Evolutionary conservation across 768 basidiomycete species (phyloP).

Genomic region (Suillus alpinus): DNA sequence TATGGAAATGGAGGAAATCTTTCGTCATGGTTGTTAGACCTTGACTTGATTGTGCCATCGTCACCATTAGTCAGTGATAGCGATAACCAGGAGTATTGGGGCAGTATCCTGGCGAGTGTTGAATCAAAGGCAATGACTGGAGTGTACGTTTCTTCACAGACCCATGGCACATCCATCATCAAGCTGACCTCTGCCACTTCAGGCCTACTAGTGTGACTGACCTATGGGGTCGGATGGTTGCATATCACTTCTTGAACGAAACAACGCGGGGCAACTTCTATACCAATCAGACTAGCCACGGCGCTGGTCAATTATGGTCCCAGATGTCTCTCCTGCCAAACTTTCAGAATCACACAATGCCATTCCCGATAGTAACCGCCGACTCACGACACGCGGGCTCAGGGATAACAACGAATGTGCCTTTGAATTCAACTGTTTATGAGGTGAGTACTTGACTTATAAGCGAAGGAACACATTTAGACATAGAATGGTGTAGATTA

Average conservation of each 20-base stretch:
- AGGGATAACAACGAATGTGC: conserved; percentile 38
- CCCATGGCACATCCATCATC: not conserved
- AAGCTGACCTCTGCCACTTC: not conserved
- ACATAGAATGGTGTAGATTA: conserved; percentile 38
- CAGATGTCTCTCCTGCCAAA: conserved; percentile 48
- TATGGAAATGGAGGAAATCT: conserved; percentile 49
- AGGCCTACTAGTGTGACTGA: conserved; percentile 68
- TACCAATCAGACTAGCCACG: conserved; percentile 56
- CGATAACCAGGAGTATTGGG: conserved; percentile 51
- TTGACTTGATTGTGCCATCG: conserved; percentile 53
- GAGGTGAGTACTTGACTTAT: conserved; percentile 41
- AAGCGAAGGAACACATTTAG: not conserved
- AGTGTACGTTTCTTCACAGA: conserved; percentile 40
- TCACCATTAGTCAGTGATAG: conserved; percentile 44
- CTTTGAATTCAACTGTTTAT: conserved; percentile 50
- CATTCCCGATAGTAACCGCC: conserved; percentile 66
- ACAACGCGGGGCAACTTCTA: conserved; percentile 60
- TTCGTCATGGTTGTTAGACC: conserved; percentile 55
- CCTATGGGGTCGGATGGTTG: conserved; percentile 60
- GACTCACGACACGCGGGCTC: conserved; percentile 50
- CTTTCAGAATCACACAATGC: conserved; percentile 48
- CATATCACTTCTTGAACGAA: conserved; percentile 72
- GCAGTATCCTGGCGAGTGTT: conserved; percentile 52
- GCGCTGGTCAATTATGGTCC: conserved; percentile 74
- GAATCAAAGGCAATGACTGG: conserved; percentile 52